Percentiles rank a stretch among this genome's conserved stretches.
Conservation (phyloP, 768 basidiomycete genomes). For the Naganishia onofrii region DNA sequence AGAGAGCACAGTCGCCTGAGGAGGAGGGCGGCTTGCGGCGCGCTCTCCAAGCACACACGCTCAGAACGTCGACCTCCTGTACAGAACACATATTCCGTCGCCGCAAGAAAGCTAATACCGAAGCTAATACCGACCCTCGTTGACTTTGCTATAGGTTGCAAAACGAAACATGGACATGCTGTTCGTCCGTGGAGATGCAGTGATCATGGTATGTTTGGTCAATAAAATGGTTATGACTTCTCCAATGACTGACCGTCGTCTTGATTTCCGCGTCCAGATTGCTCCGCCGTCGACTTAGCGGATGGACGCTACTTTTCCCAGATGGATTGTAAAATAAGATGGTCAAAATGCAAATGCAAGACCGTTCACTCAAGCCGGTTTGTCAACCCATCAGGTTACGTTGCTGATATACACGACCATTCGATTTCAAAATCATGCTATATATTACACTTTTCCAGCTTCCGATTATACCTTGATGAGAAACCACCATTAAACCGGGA, state of each 20-base stretch:
- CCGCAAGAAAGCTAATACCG: no score
- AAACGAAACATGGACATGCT: conserved; percentile 96
- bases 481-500: not conserved
- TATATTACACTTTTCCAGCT: conserved; percentile 1
- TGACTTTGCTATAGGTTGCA: conserved; percentile 63
- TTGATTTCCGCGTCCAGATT: not conserved
- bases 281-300: conserved; percentile 6
- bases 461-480: conserved; percentile 2
- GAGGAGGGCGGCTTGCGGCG: no score
- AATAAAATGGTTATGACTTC: not conserved
- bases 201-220: conserved; percentile 78
- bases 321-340: not conserved
- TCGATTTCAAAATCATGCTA: not conserved
- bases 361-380: not conserved
- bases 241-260: not conserved
- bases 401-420: conserved; percentile 1
- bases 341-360: not conserved
- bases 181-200: conserved; percentile 94
- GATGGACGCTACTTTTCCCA: no score
- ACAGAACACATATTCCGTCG: no score
- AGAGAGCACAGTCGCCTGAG: no score
- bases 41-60: no score
- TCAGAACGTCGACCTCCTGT: no score
- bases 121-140: not conserved
- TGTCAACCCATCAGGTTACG: not conserved